Percentiles rank a stretch among this genome's conserved stretches.
Conservation (phyloP, 805 yeast genomes). For the Candida xyloterini region DNA sequence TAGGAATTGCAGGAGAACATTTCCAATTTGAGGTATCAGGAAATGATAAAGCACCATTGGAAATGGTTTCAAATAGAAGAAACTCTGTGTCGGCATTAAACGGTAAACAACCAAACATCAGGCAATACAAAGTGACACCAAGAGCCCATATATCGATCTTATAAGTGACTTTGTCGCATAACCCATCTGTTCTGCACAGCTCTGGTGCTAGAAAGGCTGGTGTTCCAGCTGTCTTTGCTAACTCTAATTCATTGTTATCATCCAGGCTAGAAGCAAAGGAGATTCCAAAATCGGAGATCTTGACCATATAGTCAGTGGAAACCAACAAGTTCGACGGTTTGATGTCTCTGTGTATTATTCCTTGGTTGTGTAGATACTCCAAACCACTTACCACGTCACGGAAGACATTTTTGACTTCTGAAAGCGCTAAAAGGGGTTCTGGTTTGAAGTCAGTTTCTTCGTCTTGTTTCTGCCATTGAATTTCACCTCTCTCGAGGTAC, state of each 20-base stretch:
- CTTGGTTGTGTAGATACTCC: conserved; percentile 86
- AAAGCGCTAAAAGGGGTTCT: conserved; percentile 66
- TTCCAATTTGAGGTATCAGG: conserved; percentile 43
- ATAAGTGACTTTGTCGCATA: conserved; percentile 57
- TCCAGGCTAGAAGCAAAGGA: conserved; percentile 62
- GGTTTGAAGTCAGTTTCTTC: conserved; percentile 24
- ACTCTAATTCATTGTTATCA: conserved; percentile 64
- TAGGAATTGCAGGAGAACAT: conserved; percentile 21
- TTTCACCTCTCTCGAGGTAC: conserved; percentile 87
- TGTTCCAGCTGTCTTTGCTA: conserved; percentile 96
- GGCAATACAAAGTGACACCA: conserved; percentile 87
- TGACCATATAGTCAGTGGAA: conserved; percentile 66
- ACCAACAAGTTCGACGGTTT: conserved; percentile 90
- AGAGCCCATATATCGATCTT: conserved; percentile 97
- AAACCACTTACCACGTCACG: conserved; percentile 84
- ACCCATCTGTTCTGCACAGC: conserved; percentile 62
- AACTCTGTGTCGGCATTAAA: conserved; percentile 84
- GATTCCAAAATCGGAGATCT: conserved; percentile 96
- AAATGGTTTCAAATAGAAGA: conserved; percentile 81
- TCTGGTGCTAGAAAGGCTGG: conserved; percentile 98
- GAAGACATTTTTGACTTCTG: conserved; percentile 66
- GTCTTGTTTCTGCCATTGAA: conserved; percentile 64
- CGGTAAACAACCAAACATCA: conserved; percentile 85
- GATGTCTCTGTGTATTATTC: conserved; percentile 91
- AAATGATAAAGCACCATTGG: conserved; percentile 53